phyloP scores from a whole-genome alignment of 106 monocot genomes.

The Dioscorea dumetorum region DNA sequence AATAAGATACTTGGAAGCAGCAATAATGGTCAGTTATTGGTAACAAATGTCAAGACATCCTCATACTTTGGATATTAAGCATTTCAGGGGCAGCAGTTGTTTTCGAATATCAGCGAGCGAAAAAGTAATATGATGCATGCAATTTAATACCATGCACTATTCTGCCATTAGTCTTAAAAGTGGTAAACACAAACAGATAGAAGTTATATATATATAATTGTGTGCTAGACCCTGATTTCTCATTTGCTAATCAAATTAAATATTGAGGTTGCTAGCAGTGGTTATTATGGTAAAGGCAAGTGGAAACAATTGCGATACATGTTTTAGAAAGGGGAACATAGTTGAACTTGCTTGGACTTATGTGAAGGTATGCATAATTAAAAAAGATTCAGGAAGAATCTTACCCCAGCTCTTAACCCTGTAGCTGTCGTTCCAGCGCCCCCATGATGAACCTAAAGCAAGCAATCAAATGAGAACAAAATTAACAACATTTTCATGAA shows the following conservation, averaged over 20 bases:
- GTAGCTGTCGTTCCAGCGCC: slow-evolving; percentile 96
- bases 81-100: neutral
- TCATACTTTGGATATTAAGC: neutral
- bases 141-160: too few relatives aligned
- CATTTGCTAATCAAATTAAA: neutral
- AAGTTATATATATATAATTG: neutral
- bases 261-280: neutral
- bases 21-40: neutral
- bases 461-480: neutral
- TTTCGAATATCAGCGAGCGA: neutral
- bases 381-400: neutral
- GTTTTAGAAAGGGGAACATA: neutral
- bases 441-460: slow-evolving; percentile 84
- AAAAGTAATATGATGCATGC: too few relatives aligned
- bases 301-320: neutral
- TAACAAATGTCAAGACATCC: neutral
- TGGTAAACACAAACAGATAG: too few relatives aligned
- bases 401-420: slow-evolving; percentile 92
- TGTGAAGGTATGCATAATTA: neutral
- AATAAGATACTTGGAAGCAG: too few relatives aligned
- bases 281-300: neutral
- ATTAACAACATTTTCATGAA: too few relatives aligned
- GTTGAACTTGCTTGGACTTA: too few relatives aligned
- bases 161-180: too few relatives aligned
- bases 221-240: neutral